Percentiles rank a stretch among this genome's conserved stretches.
These are phyloP conservation scores for Anisodus acutangulus DNA, from an alignment of 257 asterid genomes.

Conservation along the genomic window DNA sequence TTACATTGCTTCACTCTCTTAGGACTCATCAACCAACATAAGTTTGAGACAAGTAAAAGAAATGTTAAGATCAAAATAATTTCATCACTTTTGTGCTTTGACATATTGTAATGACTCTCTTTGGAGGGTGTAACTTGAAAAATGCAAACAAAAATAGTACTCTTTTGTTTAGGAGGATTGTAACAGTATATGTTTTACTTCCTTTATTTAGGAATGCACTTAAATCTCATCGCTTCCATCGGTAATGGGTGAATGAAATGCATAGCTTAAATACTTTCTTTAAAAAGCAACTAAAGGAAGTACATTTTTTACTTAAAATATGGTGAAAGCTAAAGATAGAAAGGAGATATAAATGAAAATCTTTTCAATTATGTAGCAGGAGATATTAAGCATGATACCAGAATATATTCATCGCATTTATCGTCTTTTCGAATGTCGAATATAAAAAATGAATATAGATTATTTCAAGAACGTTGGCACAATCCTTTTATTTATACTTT, in stretches of 20 bases:
- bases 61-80: constrained; percentile 3
- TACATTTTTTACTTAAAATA: background rate
- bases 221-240: background rate
- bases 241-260: background rate
- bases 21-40: constrained; percentile 23
- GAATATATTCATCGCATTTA: background rate
- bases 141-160: background rate
- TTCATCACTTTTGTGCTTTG: background rate
- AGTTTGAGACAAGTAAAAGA: constrained; percentile 21
- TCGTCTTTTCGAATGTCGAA: background rate
- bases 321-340: background rate
- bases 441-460: no score
- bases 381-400: background rate
- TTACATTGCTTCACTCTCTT: background rate
- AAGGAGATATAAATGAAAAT: background rate
- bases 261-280: background rate
- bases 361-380: background rate
- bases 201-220: background rate
- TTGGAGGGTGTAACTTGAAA: background rate
- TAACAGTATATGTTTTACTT: constrained; percentile 5
- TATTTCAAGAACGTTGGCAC: background rate
- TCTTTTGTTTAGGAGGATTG: background rate
- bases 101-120: constrained; percentile 25
- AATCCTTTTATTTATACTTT: background rate
- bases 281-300: background rate